Percentiles rank a stretch among this genome's conserved stretches.
Conservation (phyloP, 306 rosid genomes). For the Fragaria nilgerrensis region DNA sequence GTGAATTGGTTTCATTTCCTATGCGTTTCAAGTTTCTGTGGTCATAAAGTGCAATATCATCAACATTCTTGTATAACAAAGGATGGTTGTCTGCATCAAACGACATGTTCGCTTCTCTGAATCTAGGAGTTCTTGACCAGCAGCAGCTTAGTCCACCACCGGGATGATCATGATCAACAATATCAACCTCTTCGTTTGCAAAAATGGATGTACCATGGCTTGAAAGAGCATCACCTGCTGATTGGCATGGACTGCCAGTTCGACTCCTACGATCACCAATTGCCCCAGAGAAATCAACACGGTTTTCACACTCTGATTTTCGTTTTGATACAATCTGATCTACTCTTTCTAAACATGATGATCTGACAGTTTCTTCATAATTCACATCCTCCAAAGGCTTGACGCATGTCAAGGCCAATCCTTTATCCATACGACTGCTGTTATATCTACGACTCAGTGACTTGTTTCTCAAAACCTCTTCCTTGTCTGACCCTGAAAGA, state of each 20-base stretch:
- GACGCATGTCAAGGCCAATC: conserved; percentile 32
- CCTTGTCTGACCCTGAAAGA: conserved; percentile 25
- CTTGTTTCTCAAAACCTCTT: conserved; percentile 23
- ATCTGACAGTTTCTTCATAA: conserved; percentile 20
- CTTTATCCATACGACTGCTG: conserved; percentile 40
- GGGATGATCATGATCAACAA: conserved; percentile 33
- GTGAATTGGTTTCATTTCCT: conserved; percentile 39
- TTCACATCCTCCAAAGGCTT: conserved; percentile 48
- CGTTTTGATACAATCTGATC: conserved; percentile 26
- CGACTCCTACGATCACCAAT: conserved; percentile 34
- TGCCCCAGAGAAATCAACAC: conserved; percentile 29
- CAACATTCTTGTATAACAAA: conserved; percentile 38
- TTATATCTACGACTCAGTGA: conserved; percentile 43
- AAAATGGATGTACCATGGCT: conserved; percentile 19
- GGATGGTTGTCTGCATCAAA: conserved; percentile 50
- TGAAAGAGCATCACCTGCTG: conserved; percentile 39
- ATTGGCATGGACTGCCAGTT: conserved; percentile 51
- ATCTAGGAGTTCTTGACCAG: conserved; percentile 74
- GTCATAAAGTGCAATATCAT: conserved; percentile 34
- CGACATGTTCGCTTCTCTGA: conserved; percentile 40
- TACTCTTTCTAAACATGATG: conserved; percentile 36
- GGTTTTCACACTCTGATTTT: conserved; percentile 28
- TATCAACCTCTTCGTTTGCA: conserved; percentile 42
- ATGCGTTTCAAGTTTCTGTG: conserved; percentile 33
- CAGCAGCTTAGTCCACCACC: conserved; percentile 63